These are phyloP conservation scores for Eimeria maxima DNA, from an alignment of 169 alveolate species.

Conservation along the genomic window DNA sequence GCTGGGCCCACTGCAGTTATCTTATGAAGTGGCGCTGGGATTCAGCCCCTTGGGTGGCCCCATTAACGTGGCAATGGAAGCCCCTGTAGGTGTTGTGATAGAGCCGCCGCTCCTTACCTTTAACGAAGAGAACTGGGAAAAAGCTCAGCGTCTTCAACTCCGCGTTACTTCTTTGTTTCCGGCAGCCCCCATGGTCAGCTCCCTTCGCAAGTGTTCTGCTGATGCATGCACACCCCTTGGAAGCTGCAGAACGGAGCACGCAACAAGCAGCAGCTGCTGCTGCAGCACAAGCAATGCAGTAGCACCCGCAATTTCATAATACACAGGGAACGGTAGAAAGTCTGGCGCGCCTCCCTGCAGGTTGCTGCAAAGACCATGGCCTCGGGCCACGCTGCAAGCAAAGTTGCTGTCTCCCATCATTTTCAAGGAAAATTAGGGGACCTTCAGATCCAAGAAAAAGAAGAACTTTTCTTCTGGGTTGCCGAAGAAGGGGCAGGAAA, in stretches of 20 bases:
- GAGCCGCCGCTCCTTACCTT: not conserved
- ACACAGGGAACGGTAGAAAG: not conserved
- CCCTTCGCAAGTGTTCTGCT: not conserved
- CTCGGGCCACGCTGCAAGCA: not conserved
- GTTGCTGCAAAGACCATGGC: not conserved
- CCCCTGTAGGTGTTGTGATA: slow-evolving; percentile 16
- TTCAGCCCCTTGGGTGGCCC: not conserved
- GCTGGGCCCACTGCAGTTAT: not conserved
- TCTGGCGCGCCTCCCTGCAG: not conserved
- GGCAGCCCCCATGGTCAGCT: slow-evolving; percentile 29
- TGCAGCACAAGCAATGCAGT: too few relatives aligned
- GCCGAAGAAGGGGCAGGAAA: not conserved
- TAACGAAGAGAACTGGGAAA: slow-evolving; percentile 8
- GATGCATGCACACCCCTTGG: not conserved
- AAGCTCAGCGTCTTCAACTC: not conserved
- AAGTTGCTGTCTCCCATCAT: not conserved
- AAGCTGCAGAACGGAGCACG: too few relatives aligned
- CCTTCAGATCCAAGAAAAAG: not conserved
- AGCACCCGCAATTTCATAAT: too few relatives aligned
- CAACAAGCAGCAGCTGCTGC: not conserved
- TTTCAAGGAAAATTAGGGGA: not conserved
- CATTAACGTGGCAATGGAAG: not conserved
- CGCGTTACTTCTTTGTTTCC: not conserved
- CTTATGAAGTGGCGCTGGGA: not conserved
- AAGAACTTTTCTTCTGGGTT: slow-evolving; percentile 2